Conservation (phyloP, 2,329 filamentous ascomycete species). For the Byssothecium circinans region DNA sequence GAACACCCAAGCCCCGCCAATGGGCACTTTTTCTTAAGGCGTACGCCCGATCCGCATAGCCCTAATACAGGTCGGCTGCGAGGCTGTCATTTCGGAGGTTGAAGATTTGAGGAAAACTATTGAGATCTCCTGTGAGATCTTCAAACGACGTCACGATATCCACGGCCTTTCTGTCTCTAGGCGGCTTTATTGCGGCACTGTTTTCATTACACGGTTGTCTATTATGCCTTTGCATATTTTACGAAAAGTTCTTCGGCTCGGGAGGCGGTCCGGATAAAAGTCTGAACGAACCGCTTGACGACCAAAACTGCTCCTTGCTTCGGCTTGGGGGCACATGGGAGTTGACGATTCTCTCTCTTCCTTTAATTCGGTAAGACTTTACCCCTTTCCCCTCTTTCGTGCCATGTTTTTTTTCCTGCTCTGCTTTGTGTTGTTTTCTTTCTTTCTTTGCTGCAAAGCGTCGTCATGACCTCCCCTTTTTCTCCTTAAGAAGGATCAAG, state of each 20-base stretch:
- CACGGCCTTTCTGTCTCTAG: constrained; percentile 31
- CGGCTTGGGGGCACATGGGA: not conserved
- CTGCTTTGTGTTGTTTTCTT: not conserved
- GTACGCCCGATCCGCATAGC: constrained; percentile 1
- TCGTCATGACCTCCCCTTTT: constrained; percentile 11
- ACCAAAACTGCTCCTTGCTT: no score
- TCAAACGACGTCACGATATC: constrained; percentile 40
- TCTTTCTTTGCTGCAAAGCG: constrained; percentile 2
- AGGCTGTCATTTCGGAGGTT: constrained; percentile 3
- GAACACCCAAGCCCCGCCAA: constrained; percentile 30
- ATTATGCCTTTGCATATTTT: constrained; percentile 29
- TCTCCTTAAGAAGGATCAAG: constrained; percentile 3
- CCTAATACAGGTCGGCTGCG: not conserved
- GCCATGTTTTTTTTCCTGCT: constrained; percentile 10
- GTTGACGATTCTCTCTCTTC: constrained; percentile 7
- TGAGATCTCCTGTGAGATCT: constrained; percentile 15
- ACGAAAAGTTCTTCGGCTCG: constrained; percentile 26
- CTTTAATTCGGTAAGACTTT: not conserved
- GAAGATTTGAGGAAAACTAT: constrained; percentile 20
- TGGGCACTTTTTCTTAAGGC: constrained; percentile 40
- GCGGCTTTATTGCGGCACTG: constrained; percentile 16
- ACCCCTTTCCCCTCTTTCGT: constrained; percentile 3
- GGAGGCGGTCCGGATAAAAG: not conserved
- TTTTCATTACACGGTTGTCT: constrained; percentile 26
- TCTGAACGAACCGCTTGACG: not conserved